These are phyloP conservation scores for Penicillium janthinellum DNA, from an alignment of 2,329 filamentous ascomycete species.

Conservation along the genomic window DNA sequence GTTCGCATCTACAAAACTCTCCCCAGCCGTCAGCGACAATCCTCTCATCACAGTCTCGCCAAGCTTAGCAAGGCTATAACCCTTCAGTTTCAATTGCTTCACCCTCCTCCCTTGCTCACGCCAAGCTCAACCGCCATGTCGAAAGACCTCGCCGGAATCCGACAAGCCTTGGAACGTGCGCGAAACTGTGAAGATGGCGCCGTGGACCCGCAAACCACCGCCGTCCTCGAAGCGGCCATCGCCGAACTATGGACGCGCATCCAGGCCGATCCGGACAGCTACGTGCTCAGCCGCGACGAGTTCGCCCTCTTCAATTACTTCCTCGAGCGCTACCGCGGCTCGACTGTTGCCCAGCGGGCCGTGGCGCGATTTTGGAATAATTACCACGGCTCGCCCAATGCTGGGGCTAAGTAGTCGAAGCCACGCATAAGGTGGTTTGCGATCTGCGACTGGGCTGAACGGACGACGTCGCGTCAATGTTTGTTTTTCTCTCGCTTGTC, in stretches of 20 bases:
- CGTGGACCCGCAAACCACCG: slow-evolving; percentile 63
- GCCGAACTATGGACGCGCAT: slow-evolving; percentile 69
- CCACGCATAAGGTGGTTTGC: not conserved
- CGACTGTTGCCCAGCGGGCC: slow-evolving; percentile 52
- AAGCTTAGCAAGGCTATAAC: not conserved
- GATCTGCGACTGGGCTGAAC: slow-evolving; percentile 1
- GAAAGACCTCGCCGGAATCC: slow-evolving; percentile 51
- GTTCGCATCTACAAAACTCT: slow-evolving; percentile 2
- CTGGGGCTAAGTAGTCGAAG: slow-evolving; percentile 25
- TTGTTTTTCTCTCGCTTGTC: not conserved
- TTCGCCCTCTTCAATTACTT: slow-evolving; percentile 88
- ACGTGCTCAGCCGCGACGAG: slow-evolving; percentile 74
- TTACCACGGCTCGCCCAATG: slow-evolving; percentile 30
- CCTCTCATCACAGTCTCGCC: not conserved
- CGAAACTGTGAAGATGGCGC: slow-evolving; percentile 70
- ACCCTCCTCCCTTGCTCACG: not conserved
- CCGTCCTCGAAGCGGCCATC: slow-evolving; percentile 67
- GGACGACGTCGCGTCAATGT: not conserved
- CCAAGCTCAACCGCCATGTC: slow-evolving; percentile 34
- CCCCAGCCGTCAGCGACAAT: slow-evolving; percentile 7
- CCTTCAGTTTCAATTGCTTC: not conserved
- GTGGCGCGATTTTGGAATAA: slow-evolving; percentile 61
- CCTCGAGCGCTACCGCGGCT: slow-evolving; percentile 64
- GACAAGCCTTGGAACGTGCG: slow-evolving; percentile 73
- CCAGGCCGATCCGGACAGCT: slow-evolving; percentile 63